Evolutionary conservation across 1,284 basidiomycete genomes (phyloP).

Genomic region (Sporisorium iseilematis-ciliati): DNA sequence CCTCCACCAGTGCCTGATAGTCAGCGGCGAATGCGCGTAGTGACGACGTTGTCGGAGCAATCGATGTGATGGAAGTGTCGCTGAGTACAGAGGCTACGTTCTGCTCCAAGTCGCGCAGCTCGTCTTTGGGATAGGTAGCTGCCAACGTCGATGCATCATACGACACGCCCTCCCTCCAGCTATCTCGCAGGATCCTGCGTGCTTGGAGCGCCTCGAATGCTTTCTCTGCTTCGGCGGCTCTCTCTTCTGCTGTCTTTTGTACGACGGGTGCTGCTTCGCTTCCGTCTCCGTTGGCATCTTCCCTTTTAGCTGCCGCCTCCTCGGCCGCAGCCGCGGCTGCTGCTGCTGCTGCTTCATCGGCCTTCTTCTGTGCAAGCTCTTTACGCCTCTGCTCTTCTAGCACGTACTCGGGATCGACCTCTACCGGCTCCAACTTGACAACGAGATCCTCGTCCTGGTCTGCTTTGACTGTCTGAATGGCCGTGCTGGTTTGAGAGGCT

Average conservation of each 20-base stretch:
- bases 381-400: conserved; percentile 35
- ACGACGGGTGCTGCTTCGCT: conserved; percentile 14
- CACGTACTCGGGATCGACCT: conserved; percentile 46
- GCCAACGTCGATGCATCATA: conserved; percentile 43
- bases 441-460: not conserved
- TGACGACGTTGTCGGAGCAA: conserved; percentile 47
- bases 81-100: conserved; percentile 26
- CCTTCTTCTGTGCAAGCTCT: conserved; percentile 43
- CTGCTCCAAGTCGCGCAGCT: conserved; percentile 38
- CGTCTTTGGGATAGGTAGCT: conserved; percentile 32
- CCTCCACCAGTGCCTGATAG: conserved; percentile 52
- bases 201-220: conserved; percentile 51
- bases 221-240: conserved; percentile 51
- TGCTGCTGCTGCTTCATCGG: conserved; percentile 35
- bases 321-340: conserved; percentile 29
- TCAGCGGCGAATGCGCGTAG: conserved; percentile 61
- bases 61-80: conserved; percentile 22
- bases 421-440: conserved; percentile 16
- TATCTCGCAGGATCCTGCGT: conserved; percentile 43
- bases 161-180: conserved; percentile 36
- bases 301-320: conserved; percentile 23
- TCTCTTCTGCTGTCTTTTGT: conserved; percentile 47
- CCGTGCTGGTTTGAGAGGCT: not conserved
- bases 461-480: not conserved
- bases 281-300: conserved; percentile 18